Evolutionary conservation across 306 rosid genomes (phyloP).

Genomic region (Carpinus fangiana): DNA sequence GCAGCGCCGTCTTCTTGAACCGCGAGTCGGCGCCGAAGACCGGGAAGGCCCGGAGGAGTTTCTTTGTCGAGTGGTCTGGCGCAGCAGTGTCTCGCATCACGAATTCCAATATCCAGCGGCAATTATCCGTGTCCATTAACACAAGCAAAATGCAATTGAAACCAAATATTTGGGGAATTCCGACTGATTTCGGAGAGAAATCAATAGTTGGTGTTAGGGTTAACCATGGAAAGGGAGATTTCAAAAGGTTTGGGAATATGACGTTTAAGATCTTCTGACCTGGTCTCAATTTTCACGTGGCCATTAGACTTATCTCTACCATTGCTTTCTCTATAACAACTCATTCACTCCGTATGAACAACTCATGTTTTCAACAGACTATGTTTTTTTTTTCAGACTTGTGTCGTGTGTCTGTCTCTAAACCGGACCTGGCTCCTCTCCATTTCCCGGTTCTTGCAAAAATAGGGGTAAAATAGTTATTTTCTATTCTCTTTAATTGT

Average conservation of each 20-base stretch:
- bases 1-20: constrained; percentile 57
- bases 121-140: constrained; percentile 41
- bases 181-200: neutral
- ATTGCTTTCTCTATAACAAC: too few species aligned
- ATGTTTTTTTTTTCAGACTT: too few species aligned
- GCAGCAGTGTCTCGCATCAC: constrained; percentile 50
- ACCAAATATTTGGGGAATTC: neutral
- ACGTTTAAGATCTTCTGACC: too few species aligned
- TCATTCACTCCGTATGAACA: too few species aligned
- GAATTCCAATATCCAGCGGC: constrained; percentile 63
- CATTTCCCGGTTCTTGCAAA: too few species aligned
- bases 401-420: too few species aligned
- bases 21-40: constrained; percentile 48
- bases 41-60: constrained; percentile 39
- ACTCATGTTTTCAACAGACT: too few species aligned
- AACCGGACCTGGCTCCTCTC: too few species aligned
- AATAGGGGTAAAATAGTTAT: too few species aligned
- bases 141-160: neutral
- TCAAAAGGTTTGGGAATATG: neutral
- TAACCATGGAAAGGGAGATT: neutral
- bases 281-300: too few species aligned
- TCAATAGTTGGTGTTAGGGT: neutral
- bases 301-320: too few species aligned
- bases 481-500: too few species aligned
- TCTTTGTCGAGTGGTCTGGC: constrained; percentile 35